A percentile compares a stretch with the other conserved stretches of the same genome.
Conservation (phyloP, 306 rosid genomes). For the Crataegus laevigata region DNA sequence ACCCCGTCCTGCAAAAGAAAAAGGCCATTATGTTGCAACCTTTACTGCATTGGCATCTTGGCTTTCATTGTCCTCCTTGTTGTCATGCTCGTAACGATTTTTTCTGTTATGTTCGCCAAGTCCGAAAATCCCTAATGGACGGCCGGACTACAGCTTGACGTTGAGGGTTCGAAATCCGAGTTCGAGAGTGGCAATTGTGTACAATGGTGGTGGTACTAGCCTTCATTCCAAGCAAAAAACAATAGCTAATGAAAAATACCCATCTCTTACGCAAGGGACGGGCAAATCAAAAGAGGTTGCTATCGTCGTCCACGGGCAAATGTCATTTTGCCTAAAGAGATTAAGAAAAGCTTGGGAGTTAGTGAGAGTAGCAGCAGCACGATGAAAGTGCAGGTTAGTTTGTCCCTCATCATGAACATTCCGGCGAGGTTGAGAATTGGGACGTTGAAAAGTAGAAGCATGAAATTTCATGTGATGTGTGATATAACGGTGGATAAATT, state of each 20-base stretch:
- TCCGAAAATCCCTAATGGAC: constrained; percentile 21
- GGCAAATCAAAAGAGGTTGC: constrained; percentile 2
- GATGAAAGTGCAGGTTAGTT: not conserved
- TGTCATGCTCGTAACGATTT: constrained; percentile 7
- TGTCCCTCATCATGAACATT: constrained; percentile 28
- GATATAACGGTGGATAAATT: constrained; percentile 33
- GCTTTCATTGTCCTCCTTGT: constrained; percentile 7
- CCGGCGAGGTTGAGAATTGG: constrained; percentile 16
- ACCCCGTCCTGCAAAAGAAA: not conserved
- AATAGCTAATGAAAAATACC: constrained; percentile 34
- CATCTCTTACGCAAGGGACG: constrained; percentile 14
- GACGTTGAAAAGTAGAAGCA: constrained; percentile 12
- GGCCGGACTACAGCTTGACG: constrained; percentile 11
- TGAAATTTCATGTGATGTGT: constrained; percentile 27
- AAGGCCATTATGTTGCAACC: not conserved
- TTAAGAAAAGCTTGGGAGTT: constrained; percentile 18
- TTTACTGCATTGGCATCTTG: not conserved
- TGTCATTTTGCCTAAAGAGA: constrained; percentile 21
- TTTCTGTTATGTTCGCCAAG: constrained; percentile 3
- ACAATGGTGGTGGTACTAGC: constrained; percentile 31
- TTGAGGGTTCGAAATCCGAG: constrained; percentile 31
- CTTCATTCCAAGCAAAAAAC: constrained; percentile 21
- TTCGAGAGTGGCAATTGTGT: constrained; percentile 16
- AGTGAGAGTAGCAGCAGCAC: not conserved
- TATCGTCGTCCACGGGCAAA: constrained; percentile 11